Evolutionary conservation across 2,329 filamentous ascomycete species (phyloP).

Genomic region (Colletotrichum lupini): DNA sequence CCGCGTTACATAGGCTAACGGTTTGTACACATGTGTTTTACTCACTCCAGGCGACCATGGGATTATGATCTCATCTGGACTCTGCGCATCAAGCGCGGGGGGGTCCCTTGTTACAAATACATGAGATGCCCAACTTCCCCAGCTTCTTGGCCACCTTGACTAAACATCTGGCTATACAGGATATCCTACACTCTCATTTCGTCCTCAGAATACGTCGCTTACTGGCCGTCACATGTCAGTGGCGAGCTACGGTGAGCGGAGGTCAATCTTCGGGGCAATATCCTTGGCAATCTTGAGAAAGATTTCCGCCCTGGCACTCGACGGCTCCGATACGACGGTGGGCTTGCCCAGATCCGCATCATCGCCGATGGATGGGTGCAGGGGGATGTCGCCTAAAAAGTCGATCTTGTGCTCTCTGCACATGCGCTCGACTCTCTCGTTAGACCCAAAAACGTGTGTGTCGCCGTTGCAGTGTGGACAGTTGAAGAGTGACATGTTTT

Average conservation of each 20-base stretch:
- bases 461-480: conserved; percentile 82
- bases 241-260: conserved; percentile 17
- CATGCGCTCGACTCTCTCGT: conserved; percentile 72
- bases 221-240: not conserved
- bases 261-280: conserved; percentile 57
- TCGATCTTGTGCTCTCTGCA: conserved; percentile 79
- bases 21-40: conserved; percentile 27
- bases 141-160: conserved; percentile 21
- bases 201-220: not conserved
- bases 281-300: conserved; percentile 78
- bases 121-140: conserved; percentile 35
- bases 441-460: conserved; percentile 79
- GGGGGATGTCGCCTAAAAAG: conserved; percentile 88
- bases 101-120: conserved; percentile 29
- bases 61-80: conserved; percentile 12
- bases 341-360: conserved; percentile 90
- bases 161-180: conserved; percentile 34
- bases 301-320: conserved; percentile 75
- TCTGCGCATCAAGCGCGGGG: conserved; percentile 12
- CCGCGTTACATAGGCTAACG: conserved; percentile 31
- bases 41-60: conserved; percentile 21
- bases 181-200: conserved; percentile 23
- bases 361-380: conserved; percentile 87
- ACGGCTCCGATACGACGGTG: conserved; percentile 88
- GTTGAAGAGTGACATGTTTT: conserved; percentile 89